Evolutionary conservation across 1,284 basidiomycete genomes (phyloP).

Genomic region (Chalciporus sp.): DNA sequence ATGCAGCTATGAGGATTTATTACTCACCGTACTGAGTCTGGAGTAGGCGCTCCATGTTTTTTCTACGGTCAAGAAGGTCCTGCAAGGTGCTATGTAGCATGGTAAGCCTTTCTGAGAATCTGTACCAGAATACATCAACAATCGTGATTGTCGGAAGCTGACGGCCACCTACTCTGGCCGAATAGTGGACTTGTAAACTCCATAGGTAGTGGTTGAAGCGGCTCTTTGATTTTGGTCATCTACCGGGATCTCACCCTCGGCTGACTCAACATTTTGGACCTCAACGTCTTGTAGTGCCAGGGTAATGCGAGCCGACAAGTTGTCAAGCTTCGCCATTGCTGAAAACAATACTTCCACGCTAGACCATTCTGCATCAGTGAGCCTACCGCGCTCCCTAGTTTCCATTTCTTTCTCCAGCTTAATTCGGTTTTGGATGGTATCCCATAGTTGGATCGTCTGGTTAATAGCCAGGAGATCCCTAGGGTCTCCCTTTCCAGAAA

Average conservation of each 20-base stretch:
- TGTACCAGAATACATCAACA: conserved; percentile 33
- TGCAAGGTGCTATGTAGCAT: conserved; percentile 55
- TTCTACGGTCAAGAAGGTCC: conserved; percentile 47
- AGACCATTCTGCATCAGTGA: conserved; percentile 50
- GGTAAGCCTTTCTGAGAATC: conserved; percentile 67
- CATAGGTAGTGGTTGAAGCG: conserved; percentile 12
- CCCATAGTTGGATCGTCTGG: conserved; percentile 63
- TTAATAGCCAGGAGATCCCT: conserved; percentile 68
- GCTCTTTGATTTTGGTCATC: conserved; percentile 20
- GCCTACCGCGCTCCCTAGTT: conserved; percentile 35
- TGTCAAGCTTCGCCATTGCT: conserved; percentile 56
- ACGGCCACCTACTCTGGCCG: conserved; percentile 59
- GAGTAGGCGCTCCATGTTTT: conserved; percentile 55
- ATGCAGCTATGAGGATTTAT: not conserved
- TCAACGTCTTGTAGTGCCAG: conserved; percentile 49
- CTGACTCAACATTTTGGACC: conserved; percentile 22
- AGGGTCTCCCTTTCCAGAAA: conserved; percentile 68
- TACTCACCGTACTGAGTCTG: conserved; percentile 57
- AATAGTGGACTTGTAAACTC: conserved; percentile 58
- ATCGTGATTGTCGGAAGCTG: not conserved
- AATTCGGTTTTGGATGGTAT: conserved; percentile 49
- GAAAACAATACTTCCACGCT: conserved; percentile 58
- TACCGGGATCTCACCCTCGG: conserved; percentile 27
- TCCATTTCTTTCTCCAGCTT: conserved; percentile 60
- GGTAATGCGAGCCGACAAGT: conserved; percentile 63